phyloP scores from a whole-genome alignment of 2,329 filamentous ascomycete species.

The Gnomoniopsis smithogilvyi region DNA sequence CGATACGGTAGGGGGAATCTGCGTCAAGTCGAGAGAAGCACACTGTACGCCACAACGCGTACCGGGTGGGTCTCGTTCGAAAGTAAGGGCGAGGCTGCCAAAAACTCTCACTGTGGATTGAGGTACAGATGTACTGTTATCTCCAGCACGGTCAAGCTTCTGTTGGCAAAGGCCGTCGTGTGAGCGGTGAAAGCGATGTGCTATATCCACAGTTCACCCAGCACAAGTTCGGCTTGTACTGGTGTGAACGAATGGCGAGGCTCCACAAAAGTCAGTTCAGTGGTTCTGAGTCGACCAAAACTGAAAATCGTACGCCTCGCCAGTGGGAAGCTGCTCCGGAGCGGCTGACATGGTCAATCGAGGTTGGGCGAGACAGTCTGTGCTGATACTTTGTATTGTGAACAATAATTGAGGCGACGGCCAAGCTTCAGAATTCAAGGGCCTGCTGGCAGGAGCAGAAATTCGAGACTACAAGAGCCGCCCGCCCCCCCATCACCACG shows the following conservation, averaged over 20 bases:
- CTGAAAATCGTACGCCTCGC: constrained; percentile 6
- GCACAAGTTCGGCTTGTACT: not conserved
- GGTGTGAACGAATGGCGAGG: not conserved
- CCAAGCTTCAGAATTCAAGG: not conserved
- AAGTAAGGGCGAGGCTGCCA: constrained; percentile 12
- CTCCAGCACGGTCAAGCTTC: not conserved
- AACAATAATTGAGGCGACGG: constrained; percentile 2
- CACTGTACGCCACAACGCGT: constrained; percentile 10
- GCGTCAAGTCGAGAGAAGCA: not conserved
- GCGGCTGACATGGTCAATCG: constrained; percentile 9
- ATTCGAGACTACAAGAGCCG: not conserved
- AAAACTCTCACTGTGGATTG: not conserved
- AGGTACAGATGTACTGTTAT: not conserved
- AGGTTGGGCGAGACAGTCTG: constrained; percentile 7
- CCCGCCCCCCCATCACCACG: no score
- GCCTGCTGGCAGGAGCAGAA: not conserved
- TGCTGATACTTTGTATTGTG: not conserved
- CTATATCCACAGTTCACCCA: not conserved
- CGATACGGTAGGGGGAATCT: not conserved
- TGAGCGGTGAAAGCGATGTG: constrained; percentile 10
- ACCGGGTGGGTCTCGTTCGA: not conserved
- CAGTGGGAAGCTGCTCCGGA: constrained; percentile 3
- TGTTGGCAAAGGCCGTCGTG: not conserved
- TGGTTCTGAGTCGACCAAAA: constrained; percentile 4
- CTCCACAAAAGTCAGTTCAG: constrained; percentile 10